These are phyloP conservation scores for Phialocephala sp. DNA, from an alignment of 2,329 filamentous ascomycete genomes.

Conservation along the genomic window DNA sequence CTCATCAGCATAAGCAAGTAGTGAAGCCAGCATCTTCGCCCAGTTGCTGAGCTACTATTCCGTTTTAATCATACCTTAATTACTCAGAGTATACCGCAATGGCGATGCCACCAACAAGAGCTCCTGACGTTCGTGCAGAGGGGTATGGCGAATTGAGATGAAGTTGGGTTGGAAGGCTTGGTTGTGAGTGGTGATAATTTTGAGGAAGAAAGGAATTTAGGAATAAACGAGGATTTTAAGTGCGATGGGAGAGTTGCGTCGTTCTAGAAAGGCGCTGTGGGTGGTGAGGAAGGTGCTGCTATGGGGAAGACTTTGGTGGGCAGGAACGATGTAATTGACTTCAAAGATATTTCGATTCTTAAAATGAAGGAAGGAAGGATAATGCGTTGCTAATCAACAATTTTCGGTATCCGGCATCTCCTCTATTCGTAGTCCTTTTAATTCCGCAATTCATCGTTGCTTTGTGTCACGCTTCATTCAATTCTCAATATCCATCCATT, in stretches of 20 bases:
- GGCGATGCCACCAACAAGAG: no score
- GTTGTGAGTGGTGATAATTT: background rate
- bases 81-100: no score
- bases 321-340: background rate
- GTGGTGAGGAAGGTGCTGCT: background rate
- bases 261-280: background rate
- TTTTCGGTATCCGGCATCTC: background rate
- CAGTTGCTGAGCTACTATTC: no score
- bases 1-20: no score
- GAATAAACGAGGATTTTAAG: background rate
- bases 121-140: background rate
- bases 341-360: background rate
- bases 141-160: background rate
- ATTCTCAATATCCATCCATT: conserved; percentile 70
- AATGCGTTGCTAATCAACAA: background rate
- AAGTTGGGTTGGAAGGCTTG: background rate
- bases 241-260: background rate
- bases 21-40: no score
- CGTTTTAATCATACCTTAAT: no score
- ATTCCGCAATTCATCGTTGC: background rate
- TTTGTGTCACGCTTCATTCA: conserved; percentile 37
- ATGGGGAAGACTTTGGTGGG: background rate
- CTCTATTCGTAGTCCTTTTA: background rate
- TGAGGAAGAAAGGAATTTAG: background rate
- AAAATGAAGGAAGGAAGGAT: background rate